Conservation (phyloP, 2,329 filamentous ascomycete genomes). For the Clonostachys solani region DNA sequence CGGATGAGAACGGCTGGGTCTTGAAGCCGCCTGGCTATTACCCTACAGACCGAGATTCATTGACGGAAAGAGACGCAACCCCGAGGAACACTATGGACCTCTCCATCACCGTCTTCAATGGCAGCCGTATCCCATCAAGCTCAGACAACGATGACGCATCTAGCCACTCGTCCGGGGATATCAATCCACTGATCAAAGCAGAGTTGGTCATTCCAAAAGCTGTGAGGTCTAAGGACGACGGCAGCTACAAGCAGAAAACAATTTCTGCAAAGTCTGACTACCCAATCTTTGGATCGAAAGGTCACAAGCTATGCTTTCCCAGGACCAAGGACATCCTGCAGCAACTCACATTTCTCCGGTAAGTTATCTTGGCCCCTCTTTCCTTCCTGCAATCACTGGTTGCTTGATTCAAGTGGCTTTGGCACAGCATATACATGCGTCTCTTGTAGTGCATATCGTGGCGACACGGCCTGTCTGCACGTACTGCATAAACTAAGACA, state of each 20-base stretch:
- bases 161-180: constrained; percentile 18
- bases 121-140: constrained; percentile 56
- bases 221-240: constrained; percentile 22
- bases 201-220: constrained; percentile 74
- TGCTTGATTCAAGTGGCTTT: neutral
- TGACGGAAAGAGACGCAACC: constrained; percentile 38
- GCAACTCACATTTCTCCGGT: constrained; percentile 71
- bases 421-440: no score
- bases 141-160: constrained; percentile 18
- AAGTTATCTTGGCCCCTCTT: constrained; percentile 22
- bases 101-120: constrained; percentile 69
- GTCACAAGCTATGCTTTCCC: constrained; percentile 54
- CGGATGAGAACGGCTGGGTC: constrained; percentile 77
- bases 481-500: no score
- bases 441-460: no score
- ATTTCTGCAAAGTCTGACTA: constrained; percentile 51
- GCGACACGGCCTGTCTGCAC: no score
- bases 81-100: constrained; percentile 57
- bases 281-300: constrained; percentile 55
- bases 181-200: constrained; percentile 73
- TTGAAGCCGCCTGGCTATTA: constrained; percentile 78
- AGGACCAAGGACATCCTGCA: constrained; percentile 40
- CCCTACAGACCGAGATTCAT: constrained; percentile 31
- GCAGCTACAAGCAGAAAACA: constrained; percentile 56
- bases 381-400: constrained; percentile 1